Percentiles rank a stretch among this genome's conserved stretches.
phyloP scores from a whole-genome alignment of 495 filamentous ascomycete species.

The Rhypophila decipiens region DNA sequence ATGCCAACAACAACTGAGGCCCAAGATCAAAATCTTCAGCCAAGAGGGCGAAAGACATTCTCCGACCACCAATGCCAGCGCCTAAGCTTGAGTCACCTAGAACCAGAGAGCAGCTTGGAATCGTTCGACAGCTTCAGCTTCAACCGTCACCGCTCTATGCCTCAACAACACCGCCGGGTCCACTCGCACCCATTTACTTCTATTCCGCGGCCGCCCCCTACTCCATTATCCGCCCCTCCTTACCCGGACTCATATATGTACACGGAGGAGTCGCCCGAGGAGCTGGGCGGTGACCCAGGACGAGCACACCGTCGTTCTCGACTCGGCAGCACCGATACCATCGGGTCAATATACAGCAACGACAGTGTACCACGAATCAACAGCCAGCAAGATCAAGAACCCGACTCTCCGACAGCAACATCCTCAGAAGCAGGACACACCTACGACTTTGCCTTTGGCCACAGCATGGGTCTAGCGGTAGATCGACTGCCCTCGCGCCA shows the following conservation, averaged over 20 bases:
- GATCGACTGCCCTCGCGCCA: not conserved
- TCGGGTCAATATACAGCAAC: not conserved
- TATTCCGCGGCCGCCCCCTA: too few relatives aligned
- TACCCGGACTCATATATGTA: too few relatives aligned
- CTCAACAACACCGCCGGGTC: not conserved
- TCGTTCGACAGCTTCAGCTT: not conserved
- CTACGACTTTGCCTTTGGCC: not conserved
- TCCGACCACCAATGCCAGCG: not conserved
- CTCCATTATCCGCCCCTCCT: too few relatives aligned
- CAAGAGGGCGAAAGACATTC: not conserved
- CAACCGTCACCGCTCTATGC: not conserved
- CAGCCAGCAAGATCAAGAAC: not conserved
- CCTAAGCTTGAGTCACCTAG: not conserved
- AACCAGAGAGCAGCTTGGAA: not conserved
- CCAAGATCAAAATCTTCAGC: not conserved
- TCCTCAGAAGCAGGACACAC: not conserved
- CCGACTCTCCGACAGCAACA: not conserved
- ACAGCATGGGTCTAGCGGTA: not conserved
- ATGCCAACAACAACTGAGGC: too few relatives aligned
- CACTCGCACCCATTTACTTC: not conserved
- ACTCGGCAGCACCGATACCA: not conserved
- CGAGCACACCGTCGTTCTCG: not conserved
- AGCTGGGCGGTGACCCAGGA: not conserved
- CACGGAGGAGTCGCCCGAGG: too few relatives aligned
- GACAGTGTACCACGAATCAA: not conserved